These are phyloP conservation scores for Mycena albidolilacea DNA, from an alignment of 768 basidiomycete species.

Conservation along the genomic window DNA sequence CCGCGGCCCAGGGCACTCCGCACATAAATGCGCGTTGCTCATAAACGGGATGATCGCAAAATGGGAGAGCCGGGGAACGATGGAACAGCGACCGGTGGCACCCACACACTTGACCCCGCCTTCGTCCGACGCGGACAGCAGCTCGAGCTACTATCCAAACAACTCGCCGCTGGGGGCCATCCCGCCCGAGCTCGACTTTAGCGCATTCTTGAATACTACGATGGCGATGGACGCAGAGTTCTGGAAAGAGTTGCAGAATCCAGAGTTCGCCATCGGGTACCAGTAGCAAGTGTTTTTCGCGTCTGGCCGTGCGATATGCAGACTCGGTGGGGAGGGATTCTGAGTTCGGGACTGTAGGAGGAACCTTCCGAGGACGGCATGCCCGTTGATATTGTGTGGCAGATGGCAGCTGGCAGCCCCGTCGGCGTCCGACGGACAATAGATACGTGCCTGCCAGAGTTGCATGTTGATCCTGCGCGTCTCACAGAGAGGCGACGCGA, in stretches of 20 bases:
- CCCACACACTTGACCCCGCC: not conserved
- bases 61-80: conserved; percentile 3
- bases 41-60: not conserved
- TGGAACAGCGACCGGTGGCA: not conserved
- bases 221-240: conserved; percentile 5
- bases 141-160: not conserved
- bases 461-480: too few relatives aligned
- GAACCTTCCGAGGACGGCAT: too few relatives aligned
- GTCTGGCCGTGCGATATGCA: too few relatives aligned
- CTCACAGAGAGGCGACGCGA: too few relatives aligned
- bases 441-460: too few relatives aligned
- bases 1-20: conserved; percentile 12
- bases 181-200: conserved; percentile 17
- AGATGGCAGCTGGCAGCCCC: too few relatives aligned
- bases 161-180: not conserved
- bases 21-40: conserved; percentile 7
- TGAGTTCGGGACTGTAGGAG: too few relatives aligned
- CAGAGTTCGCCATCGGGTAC: not conserved
- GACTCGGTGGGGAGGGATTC: too few relatives aligned
- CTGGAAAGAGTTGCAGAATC: conserved; percentile 8
- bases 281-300: not conserved
- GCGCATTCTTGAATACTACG: conserved; percentile 9
- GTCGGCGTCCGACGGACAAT: too few relatives aligned
- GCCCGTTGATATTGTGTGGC: too few relatives aligned
- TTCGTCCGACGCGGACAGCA: not conserved